Evolutionary conservation across 768 basidiomycete genomes (phyloP).

Genomic region (Lanmaoa pseudosensibilis): DNA sequence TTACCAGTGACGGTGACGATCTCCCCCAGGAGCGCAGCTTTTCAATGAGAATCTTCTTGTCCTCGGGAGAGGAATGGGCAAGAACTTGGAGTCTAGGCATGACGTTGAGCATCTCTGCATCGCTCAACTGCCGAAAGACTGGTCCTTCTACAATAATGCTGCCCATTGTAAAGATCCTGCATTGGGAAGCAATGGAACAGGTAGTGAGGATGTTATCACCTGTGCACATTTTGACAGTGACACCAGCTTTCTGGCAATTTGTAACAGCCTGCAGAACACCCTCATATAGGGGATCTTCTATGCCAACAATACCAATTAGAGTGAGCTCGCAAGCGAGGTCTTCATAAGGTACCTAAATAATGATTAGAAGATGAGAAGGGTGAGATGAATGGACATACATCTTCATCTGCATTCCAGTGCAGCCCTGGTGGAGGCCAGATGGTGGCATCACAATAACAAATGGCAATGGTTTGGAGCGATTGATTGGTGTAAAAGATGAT

Average conservation of each 20-base stretch:
- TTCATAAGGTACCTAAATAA: constrained; percentile 61
- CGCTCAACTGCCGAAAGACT: constrained; percentile 76
- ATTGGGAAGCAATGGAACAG: constrained; percentile 94
- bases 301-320: constrained; percentile 87
- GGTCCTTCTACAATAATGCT: constrained; percentile 99
- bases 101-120: too few relatives aligned
- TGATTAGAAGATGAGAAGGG: constrained; percentile 5
- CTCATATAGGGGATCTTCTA: constrained; percentile 92
- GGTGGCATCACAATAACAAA: too few relatives aligned
- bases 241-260: constrained; percentile 86
- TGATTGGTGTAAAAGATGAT: constrained; percentile 99
- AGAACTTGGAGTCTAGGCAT: too few relatives aligned
- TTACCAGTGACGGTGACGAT: constrained; percentile 97
- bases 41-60: constrained; percentile 83
- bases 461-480: constrained; percentile 87
- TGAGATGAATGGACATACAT: constrained; percentile 41
- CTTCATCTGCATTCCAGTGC: constrained; percentile 45
- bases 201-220: constrained; percentile 96
- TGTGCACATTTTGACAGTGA: constrained; percentile 96
- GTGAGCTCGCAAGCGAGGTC: constrained; percentile 71
- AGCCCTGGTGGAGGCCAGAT: too few relatives aligned
- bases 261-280: constrained; percentile 89
- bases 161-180: constrained; percentile 90
- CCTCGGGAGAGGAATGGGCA: too few relatives aligned
- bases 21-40: constrained; percentile 83